A percentile compares a stretch with the other conserved stretches of the same genome.
Conservation (phyloP, 2,329 filamentous ascomycete species). For the Alternaria solani region DNA sequence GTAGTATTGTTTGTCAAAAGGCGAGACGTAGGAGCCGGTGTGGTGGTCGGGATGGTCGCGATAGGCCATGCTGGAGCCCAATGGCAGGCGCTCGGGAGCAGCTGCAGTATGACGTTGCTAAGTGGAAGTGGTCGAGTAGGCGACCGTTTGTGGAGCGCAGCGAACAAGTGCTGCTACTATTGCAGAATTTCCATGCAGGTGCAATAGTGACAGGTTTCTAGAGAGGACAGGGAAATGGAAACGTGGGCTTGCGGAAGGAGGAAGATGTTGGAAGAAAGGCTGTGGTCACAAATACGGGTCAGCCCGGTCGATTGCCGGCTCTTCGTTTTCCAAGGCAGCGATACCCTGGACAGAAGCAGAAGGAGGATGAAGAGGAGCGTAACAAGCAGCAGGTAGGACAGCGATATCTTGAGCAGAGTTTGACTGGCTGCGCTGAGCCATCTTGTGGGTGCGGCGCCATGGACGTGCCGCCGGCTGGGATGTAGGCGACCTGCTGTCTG, state of each 20-base stretch:
- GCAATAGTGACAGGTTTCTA: slow-evolving; percentile 15
- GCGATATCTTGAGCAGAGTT: slow-evolving; percentile 11
- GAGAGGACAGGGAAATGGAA: slow-evolving; percentile 13
- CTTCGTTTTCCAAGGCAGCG: slow-evolving; percentile 25
- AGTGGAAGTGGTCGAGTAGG: slow-evolving; percentile 14
- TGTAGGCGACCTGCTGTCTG: slow-evolving; percentile 5
- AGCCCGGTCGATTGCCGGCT: slow-evolving; percentile 26
- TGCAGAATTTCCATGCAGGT: slow-evolving; percentile 32
- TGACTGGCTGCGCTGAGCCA: slow-evolving; percentile 19
- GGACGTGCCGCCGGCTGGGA: slow-evolving; percentile 10
- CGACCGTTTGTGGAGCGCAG: slow-evolving; percentile 28
- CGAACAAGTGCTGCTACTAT: slow-evolving; percentile 28
- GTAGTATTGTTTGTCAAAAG: slow-evolving; percentile 36
- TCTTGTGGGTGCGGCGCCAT: slow-evolving; percentile 9
- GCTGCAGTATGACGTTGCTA: slow-evolving; percentile 30
- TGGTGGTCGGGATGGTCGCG: slow-evolving; percentile 28
- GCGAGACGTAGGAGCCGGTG: slow-evolving; percentile 20
- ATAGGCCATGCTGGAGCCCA: slow-evolving; percentile 29
- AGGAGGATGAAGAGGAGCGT: not conserved
- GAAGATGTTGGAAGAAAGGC: slow-evolving; percentile 9
- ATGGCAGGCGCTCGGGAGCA: slow-evolving; percentile 15
- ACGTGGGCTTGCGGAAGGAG: slow-evolving; percentile 11
- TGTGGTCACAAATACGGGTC: slow-evolving; percentile 23
- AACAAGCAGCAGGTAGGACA: slow-evolving; percentile 16
- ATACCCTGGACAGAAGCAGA: slow-evolving; percentile 13